phyloP scores from a whole-genome alignment of 306 rosid species.

The Vachellia collinsii region DNA sequence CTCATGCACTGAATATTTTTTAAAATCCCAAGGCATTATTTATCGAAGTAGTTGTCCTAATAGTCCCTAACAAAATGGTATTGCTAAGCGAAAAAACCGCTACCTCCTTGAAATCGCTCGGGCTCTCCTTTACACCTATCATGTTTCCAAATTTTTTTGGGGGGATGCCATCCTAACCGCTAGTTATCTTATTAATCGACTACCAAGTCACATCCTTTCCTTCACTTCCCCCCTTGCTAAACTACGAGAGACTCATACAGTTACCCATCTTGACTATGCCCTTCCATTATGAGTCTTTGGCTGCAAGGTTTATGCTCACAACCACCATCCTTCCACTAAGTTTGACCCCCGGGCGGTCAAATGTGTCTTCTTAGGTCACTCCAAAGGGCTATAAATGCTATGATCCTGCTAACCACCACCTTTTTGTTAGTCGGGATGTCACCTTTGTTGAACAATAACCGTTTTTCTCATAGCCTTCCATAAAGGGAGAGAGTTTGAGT shows the following conservation, averaged over 20 bases:
- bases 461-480: not conserved
- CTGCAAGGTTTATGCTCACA: not conserved
- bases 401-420: not conserved
- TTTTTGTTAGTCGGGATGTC: not conserved
- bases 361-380: not conserved
- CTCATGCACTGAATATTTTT: no score
- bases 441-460: no score
- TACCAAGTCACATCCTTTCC: no score
- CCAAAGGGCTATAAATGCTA: not conserved
- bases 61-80: not conserved
- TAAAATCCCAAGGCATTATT: no score
- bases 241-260: no score
- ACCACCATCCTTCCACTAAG: fast-evolving
- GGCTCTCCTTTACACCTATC: not conserved
- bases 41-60: not conserved
- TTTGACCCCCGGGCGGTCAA: not conserved
- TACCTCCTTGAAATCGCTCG: not conserved
- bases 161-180: not conserved
- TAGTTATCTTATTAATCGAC: no score
- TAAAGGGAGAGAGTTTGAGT: not conserved
- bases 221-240: no score
- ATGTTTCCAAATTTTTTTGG: no score
- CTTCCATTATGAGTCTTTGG: not conserved
- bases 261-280: no score
- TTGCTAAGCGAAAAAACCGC: not conserved